These are phyloP conservation scores for Carallia pectinifolia DNA, from an alignment of 345 rosid species.

Conservation along the genomic window DNA sequence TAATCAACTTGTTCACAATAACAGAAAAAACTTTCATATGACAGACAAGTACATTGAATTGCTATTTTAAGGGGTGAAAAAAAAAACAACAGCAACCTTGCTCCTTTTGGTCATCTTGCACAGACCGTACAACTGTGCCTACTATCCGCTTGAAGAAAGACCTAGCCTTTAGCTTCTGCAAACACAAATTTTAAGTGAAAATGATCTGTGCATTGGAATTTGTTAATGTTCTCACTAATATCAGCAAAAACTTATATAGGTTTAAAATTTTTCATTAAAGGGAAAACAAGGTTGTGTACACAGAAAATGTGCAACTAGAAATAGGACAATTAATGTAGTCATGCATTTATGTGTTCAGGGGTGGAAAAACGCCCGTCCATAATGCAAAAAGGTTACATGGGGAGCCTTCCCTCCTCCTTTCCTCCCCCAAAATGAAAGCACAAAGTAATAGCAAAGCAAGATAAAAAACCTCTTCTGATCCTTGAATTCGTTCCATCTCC, in stretches of 20 bases:
- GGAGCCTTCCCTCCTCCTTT: no score
- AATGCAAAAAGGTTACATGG: no score
- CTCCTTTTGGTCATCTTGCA: constrained; percentile 94
- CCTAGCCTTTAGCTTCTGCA: constrained; percentile 67
- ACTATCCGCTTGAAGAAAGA: constrained; percentile 81
- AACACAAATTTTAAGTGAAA: constrained; percentile 24
- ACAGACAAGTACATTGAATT: no score
- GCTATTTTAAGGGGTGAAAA: neutral
- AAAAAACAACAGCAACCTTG: constrained; percentile 54
- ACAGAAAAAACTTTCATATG: no score
- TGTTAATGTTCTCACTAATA: neutral
- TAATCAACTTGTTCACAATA: no score
- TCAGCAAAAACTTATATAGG: neutral
- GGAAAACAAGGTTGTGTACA: neutral
- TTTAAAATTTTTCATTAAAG: neutral
- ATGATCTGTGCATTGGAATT: neutral
- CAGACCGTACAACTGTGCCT: constrained; percentile 83
- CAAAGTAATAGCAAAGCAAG: constrained; percentile 13
- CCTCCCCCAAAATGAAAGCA: neutral
- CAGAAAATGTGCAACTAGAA: no score
- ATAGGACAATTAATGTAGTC: no score
- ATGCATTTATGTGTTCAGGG: no score
- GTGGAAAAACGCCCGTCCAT: no score
- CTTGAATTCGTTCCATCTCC: constrained; percentile 90
- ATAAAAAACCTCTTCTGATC: constrained; percentile 74